A percentile compares a stretch with the other conserved stretches of the same genome.
These are phyloP conservation scores for Pythium dissotocum DNA, from an alignment of 352 stramenopile species.

Conservation along the genomic window DNA sequence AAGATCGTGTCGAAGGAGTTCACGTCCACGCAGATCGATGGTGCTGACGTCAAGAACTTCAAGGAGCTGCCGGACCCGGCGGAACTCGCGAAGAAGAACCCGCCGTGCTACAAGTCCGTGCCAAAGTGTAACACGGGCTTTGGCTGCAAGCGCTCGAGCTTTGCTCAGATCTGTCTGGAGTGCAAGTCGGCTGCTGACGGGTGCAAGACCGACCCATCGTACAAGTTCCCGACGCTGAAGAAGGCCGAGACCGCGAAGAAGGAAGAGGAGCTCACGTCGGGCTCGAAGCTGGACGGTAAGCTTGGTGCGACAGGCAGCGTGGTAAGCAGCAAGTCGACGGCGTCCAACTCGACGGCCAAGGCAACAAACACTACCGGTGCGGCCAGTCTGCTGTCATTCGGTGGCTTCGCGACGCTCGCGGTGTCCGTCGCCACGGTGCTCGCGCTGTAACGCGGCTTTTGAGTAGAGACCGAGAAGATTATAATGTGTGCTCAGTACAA, in stretches of 20 bases:
- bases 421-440: neutral
- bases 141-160: slow-evolving; percentile 28
- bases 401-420: too few species aligned
- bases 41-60: slow-evolving; percentile 27
- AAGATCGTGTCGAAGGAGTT: neutral
- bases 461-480: too few species aligned
- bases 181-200: slow-evolving; percentile 10
- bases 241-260: slow-evolving; percentile 39
- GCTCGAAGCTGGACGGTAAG: slow-evolving; percentile 1
- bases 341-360: neutral
- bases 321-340: neutral
- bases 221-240: slow-evolving; percentile 47
- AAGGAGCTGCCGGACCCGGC: slow-evolving; percentile 2
- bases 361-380: neutral
- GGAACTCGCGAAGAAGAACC: slow-evolving; percentile 26
- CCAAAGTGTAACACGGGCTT: slow-evolving; percentile 12
- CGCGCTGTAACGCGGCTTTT: too few species aligned
- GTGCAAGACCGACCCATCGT: slow-evolving; percentile 18
- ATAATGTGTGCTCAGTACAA: too few species aligned
- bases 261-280: neutral
- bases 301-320: neutral
- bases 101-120: slow-evolving; percentile 33
- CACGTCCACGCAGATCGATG: slow-evolving; percentile 41
- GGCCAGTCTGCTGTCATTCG: neutral
- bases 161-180: slow-evolving; percentile 28